Base-by-base conservation (phyloP, 2,329 filamentous ascomycete genomes). In the Calonectria hongkongensis region DNA sequence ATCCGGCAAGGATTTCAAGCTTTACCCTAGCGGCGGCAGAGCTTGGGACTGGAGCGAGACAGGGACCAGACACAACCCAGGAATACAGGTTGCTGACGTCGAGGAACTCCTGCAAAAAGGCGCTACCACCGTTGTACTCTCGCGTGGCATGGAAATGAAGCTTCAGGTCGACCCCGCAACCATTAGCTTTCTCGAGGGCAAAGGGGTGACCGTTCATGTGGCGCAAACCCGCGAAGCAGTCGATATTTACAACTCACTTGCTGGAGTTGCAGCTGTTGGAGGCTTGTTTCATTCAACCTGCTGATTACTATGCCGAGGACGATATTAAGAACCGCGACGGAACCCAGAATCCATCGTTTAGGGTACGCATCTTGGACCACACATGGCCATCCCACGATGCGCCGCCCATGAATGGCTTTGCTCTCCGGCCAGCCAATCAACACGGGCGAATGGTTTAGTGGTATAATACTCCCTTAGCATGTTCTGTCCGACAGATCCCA, bases 21-120 rank as follows among this genome's bases (percentile, higher is more conserved):
- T 73, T 15, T 73, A 70, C 15, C 67, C 71, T 13, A 63, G 67
- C 21, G 71, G 71, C 28, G 71, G 71, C 18, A 54, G 71, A 18
- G 33, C 48, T 21, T 73, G 71, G 71, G 67, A 73, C 43, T 73
- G 71, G 71, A 25, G 62, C 21, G 71, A 73, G 48, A 73, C 71
- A 16, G 67, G 67, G 16, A 73, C 41, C 25, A 54, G 68, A 36
- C 68, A 71, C 41, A 71, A 27, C 15, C 62, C 68, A n/a, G 68
- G 68, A 3, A 48, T 73, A n/a, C 67, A 58, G 45, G 16, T 71
- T 30, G 51, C 47, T 8, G 71, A 73, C 47, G 62, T 73, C 36
- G 71, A 73, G 10, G 71, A 73, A 33, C 67, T 73, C 16, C 27
- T 73, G 10, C 21, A 66, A 28, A 50, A 56, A 13, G 71, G 71